These are phyloP conservation scores for Fusarium kyushuense DNA, from an alignment of 2,329 filamentous ascomycete species.

Conservation along the genomic window DNA sequence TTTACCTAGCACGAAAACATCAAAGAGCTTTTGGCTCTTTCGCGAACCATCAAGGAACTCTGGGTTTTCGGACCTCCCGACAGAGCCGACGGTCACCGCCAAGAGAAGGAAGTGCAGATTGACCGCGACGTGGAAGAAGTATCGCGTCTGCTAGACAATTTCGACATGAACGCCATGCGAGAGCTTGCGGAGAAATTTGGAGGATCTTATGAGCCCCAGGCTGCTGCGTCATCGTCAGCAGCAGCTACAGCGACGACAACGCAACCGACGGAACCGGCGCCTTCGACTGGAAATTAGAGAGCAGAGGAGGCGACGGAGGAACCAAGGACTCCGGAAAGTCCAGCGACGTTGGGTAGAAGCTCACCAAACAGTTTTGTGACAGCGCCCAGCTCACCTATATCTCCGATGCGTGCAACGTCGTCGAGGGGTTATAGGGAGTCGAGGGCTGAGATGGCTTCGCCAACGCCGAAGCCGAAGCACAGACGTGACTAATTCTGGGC, in stretches of 20 bases:
- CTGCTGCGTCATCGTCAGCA: not conserved
- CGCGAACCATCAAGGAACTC: constrained; percentile 60
- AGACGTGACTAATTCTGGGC: not conserved
- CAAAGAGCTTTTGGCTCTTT: constrained; percentile 60
- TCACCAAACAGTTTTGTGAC: not conserved
- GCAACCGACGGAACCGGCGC: constrained; percentile 8
- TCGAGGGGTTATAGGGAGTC: not conserved
- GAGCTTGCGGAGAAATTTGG: constrained; percentile 53
- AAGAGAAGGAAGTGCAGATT: constrained; percentile 54
- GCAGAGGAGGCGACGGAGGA: not conserved
- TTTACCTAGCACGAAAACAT: constrained; percentile 55
- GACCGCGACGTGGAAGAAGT: constrained; percentile 54
- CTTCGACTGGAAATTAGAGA: constrained; percentile 22
- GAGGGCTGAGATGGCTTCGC: not conserved
- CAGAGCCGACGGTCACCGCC: constrained; percentile 52
- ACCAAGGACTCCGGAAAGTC: not conserved
- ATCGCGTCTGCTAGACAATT: constrained; percentile 50
- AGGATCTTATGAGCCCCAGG: constrained; percentile 53
- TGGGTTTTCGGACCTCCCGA: constrained; percentile 60
- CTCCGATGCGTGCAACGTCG: not conserved
- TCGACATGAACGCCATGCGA: constrained; percentile 53
- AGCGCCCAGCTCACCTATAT: not conserved
- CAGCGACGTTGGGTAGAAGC: not conserved
- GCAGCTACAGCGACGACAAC: not conserved
- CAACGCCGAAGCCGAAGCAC: not conserved